Evolutionary conservation across 2,329 filamentous ascomycete genomes (phyloP).

Genomic region (Xylaria sp.): DNA sequence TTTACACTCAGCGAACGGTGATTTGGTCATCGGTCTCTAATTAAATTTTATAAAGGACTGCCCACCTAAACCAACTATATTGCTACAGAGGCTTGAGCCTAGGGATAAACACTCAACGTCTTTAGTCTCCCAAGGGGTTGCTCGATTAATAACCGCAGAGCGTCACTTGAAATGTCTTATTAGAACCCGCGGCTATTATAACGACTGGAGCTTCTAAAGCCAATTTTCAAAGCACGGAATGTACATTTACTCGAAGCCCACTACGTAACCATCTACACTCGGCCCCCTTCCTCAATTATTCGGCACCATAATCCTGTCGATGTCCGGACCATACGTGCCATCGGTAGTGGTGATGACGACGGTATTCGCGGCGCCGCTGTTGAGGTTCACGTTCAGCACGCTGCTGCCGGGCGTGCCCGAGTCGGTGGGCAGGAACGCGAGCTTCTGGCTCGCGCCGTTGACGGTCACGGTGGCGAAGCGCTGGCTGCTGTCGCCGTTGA

Average conservation of each 20-base stretch:
- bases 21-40: too few species aligned
- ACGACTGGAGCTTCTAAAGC: background rate
- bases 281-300: slow-evolving; percentile 25
- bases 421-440: slow-evolving; percentile 65
- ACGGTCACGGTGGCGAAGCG: slow-evolving; percentile 65
- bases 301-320: slow-evolving; percentile 66
- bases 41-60: too few species aligned
- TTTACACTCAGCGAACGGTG: too few species aligned
- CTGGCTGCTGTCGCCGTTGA: slow-evolving; percentile 64
- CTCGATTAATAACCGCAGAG: too few species aligned
- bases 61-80: too few species aligned
- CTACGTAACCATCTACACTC: too few species aligned
- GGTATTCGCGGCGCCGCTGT: slow-evolving; percentile 58
- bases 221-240: too few species aligned
- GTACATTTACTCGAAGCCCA: background rate
- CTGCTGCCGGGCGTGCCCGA: slow-evolving; percentile 58
- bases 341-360: slow-evolving; percentile 56
- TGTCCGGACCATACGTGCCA: slow-evolving; percentile 60
- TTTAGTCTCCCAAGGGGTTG: too few species aligned
- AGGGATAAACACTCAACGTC: too few species aligned
- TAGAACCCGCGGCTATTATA: too few species aligned
- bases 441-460: slow-evolving; percentile 61
- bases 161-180: too few species aligned
- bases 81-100: too few species aligned
- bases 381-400: slow-evolving; percentile 59